Evolutionary conservation across 2,329 filamentous ascomycete species (phyloP), one percentile per base, ranked within the genome.

Genomic region (Cladosporium austrohemisphaericum): DNA sequence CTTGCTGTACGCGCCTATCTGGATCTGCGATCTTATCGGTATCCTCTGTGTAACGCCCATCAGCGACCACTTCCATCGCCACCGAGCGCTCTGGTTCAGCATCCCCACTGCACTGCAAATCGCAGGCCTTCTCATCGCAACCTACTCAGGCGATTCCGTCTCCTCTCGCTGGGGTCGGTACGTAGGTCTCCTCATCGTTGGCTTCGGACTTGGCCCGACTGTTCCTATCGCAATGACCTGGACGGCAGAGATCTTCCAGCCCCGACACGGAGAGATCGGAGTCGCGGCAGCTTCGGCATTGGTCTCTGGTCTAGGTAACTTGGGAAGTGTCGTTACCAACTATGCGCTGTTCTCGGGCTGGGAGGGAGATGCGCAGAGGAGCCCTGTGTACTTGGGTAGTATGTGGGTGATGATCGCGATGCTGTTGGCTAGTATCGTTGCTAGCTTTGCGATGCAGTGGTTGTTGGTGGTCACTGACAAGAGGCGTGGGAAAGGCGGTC

Each of bases 161-260:
- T 52, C 57, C 8, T 54, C 41, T 10, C 81, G 84, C 29, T 95
- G 89, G 88, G 84, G 87, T 2, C 82, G 89, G 33, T 95, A 95
- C 64, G 88, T 86, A 40, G 90, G 90, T 3, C 79, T 95, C n/a
- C 73, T 95, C 43, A 84, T 95, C 71, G 85, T 95, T 28, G 90
- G 90, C 4, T 95, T 95, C 61, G 90, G 90, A 0, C 82, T 95
- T 2, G 90, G 90, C 1, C 90, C 90, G 3, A 95, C 90, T 0
- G 89, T 95, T 1, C 90, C 90, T 9, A 92, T 92, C 62, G 92
- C 87, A 67, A 95, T 95, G 90, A 85, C 89, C 28, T 95, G 90
- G 90, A 89, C 87, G 25, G 88, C 83, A 55, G 87, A 95, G 69
- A 85, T 95, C 62, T 95, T 95, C 74, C 89, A 95, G 70, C 79